Evolutionary conservation across 805 yeast genomes (phyloP), one percentile per base, ranked within the genome.

Genomic region (Myxozyma neglecta): DNA sequence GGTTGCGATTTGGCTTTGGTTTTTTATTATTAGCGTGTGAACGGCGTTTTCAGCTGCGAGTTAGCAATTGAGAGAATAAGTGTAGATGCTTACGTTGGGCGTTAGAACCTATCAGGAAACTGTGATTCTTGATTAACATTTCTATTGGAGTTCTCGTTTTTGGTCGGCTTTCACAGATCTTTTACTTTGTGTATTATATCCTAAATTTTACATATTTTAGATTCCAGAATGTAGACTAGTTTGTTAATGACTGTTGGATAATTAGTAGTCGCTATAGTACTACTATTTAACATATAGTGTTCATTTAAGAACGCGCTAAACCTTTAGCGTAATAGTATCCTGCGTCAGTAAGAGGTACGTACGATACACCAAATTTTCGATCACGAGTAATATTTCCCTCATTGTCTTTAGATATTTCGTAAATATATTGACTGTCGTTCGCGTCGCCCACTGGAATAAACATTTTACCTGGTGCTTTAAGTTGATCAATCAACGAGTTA

Each of bases 391-490:
- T 34, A 1, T 37, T 34, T 9, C 67, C 67, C 5, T 40, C 46
- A 5, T 16, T 37, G 20, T 58, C 63, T 35, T 57, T 62, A 6
- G 56, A 13, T 13, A 54, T 39, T 42, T 57, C 67, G 52, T 61
- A 63, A n/a, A 63, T 55, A 50, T 57, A 50, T 48, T 63, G 67
- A n/a, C 10, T 14, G 11, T 48, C 54, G 43, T 52, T 53, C 20
- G n/a, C 20, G 35, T 32, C 53, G 35, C 60, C 67, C 8, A 61
- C 60, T 3, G 69, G 69, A 7, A 66, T 53, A 32, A 66, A 61
- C 66, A 66, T 66, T 36, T 54, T 58, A 20, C 69, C 69, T 1
- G 60, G 63, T 3, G 61, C 10, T 34, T 60, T 60, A n/a, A 65
- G 53, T 24, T 57, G 67, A 3, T 29, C 48, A 14, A 60, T 36